These are phyloP conservation scores for Globisporangium iwayamae DNA, from an alignment of 352 stramenopile species.

Conservation along the genomic window DNA sequence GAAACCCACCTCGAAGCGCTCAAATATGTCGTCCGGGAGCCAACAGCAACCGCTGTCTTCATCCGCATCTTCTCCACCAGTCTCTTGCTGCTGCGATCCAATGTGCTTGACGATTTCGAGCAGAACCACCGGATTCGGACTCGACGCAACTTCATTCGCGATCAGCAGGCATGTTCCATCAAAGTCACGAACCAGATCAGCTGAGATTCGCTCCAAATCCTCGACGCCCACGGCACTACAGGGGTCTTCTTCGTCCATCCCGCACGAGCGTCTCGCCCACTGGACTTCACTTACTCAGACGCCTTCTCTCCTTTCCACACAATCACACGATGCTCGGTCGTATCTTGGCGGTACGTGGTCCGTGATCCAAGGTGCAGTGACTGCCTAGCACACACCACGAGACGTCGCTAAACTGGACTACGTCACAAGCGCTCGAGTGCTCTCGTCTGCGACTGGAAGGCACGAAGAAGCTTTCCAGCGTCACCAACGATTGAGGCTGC, in stretches of 20 bases:
- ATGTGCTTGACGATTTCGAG: constrained; percentile 27
- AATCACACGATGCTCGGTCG: neutral
- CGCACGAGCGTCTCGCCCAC: neutral
- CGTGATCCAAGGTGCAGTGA: neutral
- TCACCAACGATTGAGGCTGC: constrained; percentile 6
- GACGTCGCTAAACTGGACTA: neutral
- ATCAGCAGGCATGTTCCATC: constrained; percentile 44
- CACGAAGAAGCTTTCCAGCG: neutral
- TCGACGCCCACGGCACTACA: constrained; percentile 6
- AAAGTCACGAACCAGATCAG: constrained; percentile 48
- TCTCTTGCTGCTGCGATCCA: neutral
- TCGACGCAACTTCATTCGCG: constrained; percentile 31
- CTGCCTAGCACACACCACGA: neutral
- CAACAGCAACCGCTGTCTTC: constrained; percentile 11
- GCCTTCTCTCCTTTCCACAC: neutral
- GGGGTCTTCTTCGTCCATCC: constrained; percentile 17
- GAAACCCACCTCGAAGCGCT: constrained; percentile 51
- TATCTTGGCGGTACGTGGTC: neutral
- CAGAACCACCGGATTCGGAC: constrained; percentile 26
- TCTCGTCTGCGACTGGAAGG: constrained; percentile 8
- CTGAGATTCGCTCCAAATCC: constrained; percentile 22
- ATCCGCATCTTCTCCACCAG: neutral
- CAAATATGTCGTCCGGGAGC: constrained; percentile 22
- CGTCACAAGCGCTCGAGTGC: neutral
- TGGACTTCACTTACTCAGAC: neutral